These are phyloP conservation scores for Calonectria crousiana DNA, from an alignment of 2,329 filamentous ascomycete genomes.

Conservation along the genomic window DNA sequence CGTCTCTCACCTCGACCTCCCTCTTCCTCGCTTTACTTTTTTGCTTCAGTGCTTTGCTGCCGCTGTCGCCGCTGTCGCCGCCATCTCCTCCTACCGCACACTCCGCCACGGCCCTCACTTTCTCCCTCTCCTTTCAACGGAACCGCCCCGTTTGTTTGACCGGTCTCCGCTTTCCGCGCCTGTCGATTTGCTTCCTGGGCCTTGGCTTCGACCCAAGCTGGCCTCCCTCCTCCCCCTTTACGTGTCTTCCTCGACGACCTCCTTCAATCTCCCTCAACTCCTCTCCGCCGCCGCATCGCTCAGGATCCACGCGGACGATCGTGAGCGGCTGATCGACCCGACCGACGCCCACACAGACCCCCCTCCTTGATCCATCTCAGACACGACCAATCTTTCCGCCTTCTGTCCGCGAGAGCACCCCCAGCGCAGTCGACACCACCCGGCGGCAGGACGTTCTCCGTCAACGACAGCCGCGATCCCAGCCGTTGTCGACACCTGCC, in stretches of 20 bases:
- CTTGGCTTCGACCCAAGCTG: conserved; percentile 6
- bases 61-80: conserved; percentile 10
- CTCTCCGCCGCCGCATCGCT: neutral
- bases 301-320: neutral
- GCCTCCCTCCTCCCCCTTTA: neutral
- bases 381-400: neutral
- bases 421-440: neutral
- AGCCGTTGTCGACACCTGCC: conserved; percentile 17
- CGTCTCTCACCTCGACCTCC: neutral
- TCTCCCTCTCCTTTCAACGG: conserved; percentile 9
- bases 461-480: conserved; percentile 22
- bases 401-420: neutral
- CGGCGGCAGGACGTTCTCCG: neutral
- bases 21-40: neutral
- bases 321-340: conserved; percentile 13
- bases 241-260: neutral
- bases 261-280: neutral
- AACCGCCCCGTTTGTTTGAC: conserved; percentile 10
- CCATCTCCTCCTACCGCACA: neutral
- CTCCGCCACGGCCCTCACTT: neutral
- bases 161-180: conserved; percentile 15
- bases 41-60: conserved; percentile 5
- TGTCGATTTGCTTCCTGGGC: conserved; percentile 1
- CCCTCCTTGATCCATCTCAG: conserved; percentile 16
- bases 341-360: conserved; percentile 19